A percentile compares a stretch with the other conserved stretches of the same genome.
Evolutionary conservation across 73 alveolate species (phyloP).

Genomic region (Paraurostyla sp.): DNA sequence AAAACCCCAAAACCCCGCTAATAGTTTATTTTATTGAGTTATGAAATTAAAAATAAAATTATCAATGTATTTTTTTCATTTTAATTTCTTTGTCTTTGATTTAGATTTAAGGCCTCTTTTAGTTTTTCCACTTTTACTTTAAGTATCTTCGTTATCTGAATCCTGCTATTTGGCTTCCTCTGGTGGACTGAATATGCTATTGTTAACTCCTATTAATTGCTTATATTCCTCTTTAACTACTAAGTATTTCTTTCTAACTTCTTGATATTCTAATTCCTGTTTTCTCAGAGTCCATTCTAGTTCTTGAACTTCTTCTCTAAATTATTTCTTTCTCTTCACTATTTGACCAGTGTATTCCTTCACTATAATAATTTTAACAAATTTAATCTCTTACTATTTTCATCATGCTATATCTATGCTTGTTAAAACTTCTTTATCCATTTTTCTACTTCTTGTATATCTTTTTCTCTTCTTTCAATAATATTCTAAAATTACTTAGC

Average conservation of each 20-base stretch:
- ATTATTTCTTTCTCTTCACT: background rate
- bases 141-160: too few species aligned
- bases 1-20: too few species aligned
- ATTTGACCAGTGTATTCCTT: background rate
- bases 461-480: background rate
- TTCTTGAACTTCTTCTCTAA: background rate
- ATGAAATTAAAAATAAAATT: too few species aligned
- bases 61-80: too few species aligned
- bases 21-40: too few species aligned
- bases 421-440: conserved; percentile 45
- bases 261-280: background rate
- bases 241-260: background rate
- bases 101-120: too few species aligned
- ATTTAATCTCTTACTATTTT: background rate
- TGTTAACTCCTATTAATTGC: too few species aligned
- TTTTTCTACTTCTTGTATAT: conserved; percentile 18
- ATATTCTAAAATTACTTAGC: background rate
- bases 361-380: background rate
- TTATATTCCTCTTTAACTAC: background rate
- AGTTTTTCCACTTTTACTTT: too few species aligned
- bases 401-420: background rate
- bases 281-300: background rate
- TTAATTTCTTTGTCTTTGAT: too few species aligned
- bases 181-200: too few species aligned
- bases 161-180: too few species aligned